Evolutionary conservation across 1,139 yeast genomes (phyloP).

Genomic region (Candida labiduridarum): DNA sequence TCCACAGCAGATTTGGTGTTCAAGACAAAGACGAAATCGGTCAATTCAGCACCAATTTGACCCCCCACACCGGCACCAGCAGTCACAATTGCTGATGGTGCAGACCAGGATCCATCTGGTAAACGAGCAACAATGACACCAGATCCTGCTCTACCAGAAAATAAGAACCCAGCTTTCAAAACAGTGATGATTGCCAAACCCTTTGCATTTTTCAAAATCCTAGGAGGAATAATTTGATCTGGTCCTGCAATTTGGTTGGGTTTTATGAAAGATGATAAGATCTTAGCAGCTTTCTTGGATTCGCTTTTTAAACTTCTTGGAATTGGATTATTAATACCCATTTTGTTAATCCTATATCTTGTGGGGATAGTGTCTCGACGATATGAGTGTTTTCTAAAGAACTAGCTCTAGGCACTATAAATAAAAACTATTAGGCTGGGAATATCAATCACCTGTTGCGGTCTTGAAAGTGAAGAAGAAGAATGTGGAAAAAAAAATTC

Average conservation of each 20-base stretch:
- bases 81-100: slow-evolving; percentile 92
- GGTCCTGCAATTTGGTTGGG: slow-evolving; percentile 96
- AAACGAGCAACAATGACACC: slow-evolving; percentile 93
- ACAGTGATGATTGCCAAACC: slow-evolving; percentile 93
- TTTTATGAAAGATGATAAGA: slow-evolving; percentile 84
- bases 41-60: slow-evolving; percentile 92
- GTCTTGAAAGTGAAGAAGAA: not conserved
- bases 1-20: slow-evolving; percentile 88
- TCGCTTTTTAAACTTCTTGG: slow-evolving; percentile 90
- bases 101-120: slow-evolving; percentile 97
- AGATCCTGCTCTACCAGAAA: slow-evolving; percentile 96
- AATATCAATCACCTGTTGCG: not conserved
- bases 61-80: slow-evolving; percentile 99
- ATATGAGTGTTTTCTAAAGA: not conserved
- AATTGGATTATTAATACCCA: slow-evolving; percentile 86
- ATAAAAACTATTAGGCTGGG: not conserved
- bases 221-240: slow-evolving; percentile 89
- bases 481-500: not conserved
- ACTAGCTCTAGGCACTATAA: not conserved
- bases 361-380: not conserved
- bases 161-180: slow-evolving; percentile 91
- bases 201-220: slow-evolving; percentile 83
- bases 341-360: slow-evolving; percentile 14
- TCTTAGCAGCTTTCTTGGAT: slow-evolving; percentile 94
- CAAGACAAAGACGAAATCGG: slow-evolving; percentile 93